Base-by-base conservation (phyloP, 306 rosid species). In the Fagus crenata region DNA sequence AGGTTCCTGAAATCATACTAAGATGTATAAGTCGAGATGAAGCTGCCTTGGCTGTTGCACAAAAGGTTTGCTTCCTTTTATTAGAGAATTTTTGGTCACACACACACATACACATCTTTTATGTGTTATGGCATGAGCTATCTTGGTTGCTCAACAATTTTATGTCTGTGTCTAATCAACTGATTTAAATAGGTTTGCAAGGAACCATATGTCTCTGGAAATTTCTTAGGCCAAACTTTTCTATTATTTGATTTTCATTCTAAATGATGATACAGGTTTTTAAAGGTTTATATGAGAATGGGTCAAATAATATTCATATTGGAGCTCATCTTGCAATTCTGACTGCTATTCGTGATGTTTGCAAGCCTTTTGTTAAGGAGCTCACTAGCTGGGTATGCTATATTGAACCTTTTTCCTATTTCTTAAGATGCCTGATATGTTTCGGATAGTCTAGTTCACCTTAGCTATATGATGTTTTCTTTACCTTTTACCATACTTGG, bases 21-120 rank as follows among this genome's bases (percentile, higher is more conserved):
- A 88, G 89, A 83, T 96, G 98, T 55, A 85, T 91, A 55, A 91
- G 99, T 83, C 92, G 98, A 73, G 99, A 96, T 79, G 99, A 96
- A 87, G 99, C 99, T 70, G 99, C 99, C 58, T 85, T 96, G 84
- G 99, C 99, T 78, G 97, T 96, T 80, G 97, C 99, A 72, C 98
- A 96, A 79, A 96, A 92, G 99, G 99, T 96, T 77, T 12, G 53
- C 39, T 68, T 5, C 64, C 28, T 76, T 79, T 39, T 68, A 3
- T 51, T 7, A 28, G 39, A 32, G 33, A 69, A 37, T 64, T 71
- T 51, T 70, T 56, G 3, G 46, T 74, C 60, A n/a, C 68, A 53
- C 73, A 42, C 70, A 7, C 49, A 43, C 49, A 7, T 11, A 7
- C 49, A 7, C 49, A 7, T 9, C 22, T 54, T 49, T 53, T 69